Conservation (phyloP, 257 asterid species). For the Solanum chiquidenum region DNA sequence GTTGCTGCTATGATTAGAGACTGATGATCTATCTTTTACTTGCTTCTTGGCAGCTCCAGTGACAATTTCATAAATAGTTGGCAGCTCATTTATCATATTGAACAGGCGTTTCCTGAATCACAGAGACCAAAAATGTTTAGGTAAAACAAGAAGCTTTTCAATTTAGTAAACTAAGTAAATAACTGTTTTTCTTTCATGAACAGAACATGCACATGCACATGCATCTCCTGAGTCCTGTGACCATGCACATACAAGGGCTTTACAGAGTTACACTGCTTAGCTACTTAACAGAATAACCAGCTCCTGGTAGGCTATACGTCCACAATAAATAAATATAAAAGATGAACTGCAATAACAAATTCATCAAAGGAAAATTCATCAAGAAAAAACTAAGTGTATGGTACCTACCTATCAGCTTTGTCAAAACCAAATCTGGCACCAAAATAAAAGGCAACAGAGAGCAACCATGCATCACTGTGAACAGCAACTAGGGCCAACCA, state of each 20-base stretch:
- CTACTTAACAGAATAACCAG: not conserved
- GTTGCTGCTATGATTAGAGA: constrained; percentile 23
- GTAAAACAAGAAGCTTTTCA: not conserved
- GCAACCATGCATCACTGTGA: constrained; percentile 37
- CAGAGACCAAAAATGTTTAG: not conserved
- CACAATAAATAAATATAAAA: not conserved
- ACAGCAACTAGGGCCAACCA: constrained; percentile 42
- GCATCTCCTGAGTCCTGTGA: not conserved
- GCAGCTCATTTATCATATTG: constrained; percentile 70
- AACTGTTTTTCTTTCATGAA: not conserved
- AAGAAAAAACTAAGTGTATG: not conserved
- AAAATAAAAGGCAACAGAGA: constrained; percentile 33
- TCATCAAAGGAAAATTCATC: not conserved
- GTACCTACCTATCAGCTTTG: constrained; percentile 31
- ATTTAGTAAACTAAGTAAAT: not conserved
- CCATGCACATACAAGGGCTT: not conserved
- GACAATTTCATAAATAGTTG: constrained; percentile 73
- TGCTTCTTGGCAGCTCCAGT: constrained; percentile 62
- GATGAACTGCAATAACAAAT: not conserved
- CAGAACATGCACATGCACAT: not conserved
- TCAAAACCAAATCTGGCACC: constrained; percentile 45
- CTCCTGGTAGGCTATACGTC: not conserved
- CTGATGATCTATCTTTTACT: constrained; percentile 36
- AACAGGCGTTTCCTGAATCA: constrained; percentile 70
- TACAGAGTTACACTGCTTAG: not conserved